phyloP scores from a whole-genome alignment of 495 filamentous ascomycete genomes.

The Hypomontagnella monticulosa region DNA sequence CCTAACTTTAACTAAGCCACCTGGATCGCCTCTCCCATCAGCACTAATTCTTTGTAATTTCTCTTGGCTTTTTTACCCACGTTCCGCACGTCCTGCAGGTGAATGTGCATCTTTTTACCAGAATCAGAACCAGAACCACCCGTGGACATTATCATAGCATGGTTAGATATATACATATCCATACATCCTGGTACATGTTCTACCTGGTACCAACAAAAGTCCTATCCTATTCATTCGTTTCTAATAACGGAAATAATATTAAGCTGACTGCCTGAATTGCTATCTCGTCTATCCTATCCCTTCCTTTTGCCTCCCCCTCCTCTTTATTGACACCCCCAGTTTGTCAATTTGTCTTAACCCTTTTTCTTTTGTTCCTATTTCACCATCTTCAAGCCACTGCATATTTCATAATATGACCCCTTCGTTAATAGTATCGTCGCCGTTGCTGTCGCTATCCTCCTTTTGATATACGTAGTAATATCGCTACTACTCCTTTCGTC shows the following conservation, averaged over 20 bases:
- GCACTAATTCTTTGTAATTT: slow-evolving; percentile 19
- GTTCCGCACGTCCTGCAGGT: slow-evolving; percentile 3
- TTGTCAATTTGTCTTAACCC: slow-evolving; percentile 3
- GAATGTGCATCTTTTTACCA: slow-evolving; percentile 4
- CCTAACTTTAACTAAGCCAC: slow-evolving; percentile 14
- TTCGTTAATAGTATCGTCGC: slow-evolving; percentile 20
- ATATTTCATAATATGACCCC: slow-evolving; percentile 23
- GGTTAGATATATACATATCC: background rate
- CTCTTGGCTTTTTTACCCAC: slow-evolving; percentile 17
- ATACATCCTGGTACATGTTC: no score
- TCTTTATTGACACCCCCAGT: slow-evolving; percentile 29
- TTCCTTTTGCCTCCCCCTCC: slow-evolving; percentile 21
- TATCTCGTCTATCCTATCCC: background rate
- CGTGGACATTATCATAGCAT: background rate
- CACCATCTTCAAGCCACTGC: background rate
- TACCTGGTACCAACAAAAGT: slow-evolving; percentile 10
- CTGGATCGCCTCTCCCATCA: slow-evolving; percentile 7
- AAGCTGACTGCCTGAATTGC: slow-evolving; percentile 30
- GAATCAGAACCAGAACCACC: no score
- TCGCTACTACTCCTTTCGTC: background rate
- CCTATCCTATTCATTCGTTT: slow-evolving; percentile 10
- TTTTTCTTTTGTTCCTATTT: slow-evolving; percentile 10
- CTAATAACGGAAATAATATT: slow-evolving; percentile 31
- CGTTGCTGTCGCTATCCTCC: slow-evolving; percentile 1
- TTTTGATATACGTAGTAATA: slow-evolving; percentile 1